A percentile compares a stretch with the other conserved stretches of the same genome.
Evolutionary conservation across 2,329 filamentous ascomycete genomes (phyloP).

Genomic region (Alternaria angustiovoidea): DNA sequence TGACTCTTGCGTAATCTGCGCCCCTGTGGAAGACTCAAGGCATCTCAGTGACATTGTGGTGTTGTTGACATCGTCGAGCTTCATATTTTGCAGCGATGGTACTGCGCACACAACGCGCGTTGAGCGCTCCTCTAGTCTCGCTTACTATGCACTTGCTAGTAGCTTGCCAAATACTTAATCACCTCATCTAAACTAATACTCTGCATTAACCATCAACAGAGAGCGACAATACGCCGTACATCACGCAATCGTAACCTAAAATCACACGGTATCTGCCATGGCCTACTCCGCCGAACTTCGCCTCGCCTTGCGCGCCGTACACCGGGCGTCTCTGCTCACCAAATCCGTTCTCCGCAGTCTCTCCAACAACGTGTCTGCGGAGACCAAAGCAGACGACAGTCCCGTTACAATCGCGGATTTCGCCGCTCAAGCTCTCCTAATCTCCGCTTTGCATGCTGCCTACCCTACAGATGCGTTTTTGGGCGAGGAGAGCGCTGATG

Average conservation of each 20-base stretch:
- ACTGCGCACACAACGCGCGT: not conserved
- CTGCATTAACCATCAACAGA: slow-evolving; percentile 13
- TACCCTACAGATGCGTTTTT: slow-evolving; percentile 67
- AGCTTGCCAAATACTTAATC: slow-evolving; percentile 11
- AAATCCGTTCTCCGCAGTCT: slow-evolving; percentile 61
- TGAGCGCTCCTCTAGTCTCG: slow-evolving; percentile 16
- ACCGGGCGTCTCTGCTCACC: slow-evolving; percentile 65
- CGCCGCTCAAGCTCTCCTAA: slow-evolving; percentile 69
- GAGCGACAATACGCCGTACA: slow-evolving; percentile 12
- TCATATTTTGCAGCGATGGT: slow-evolving; percentile 2
- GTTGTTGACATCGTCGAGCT: slow-evolving; percentile 2
- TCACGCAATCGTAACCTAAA: slow-evolving; percentile 7
- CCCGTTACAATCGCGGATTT: slow-evolving; percentile 72
- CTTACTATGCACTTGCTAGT: slow-evolving; percentile 24
- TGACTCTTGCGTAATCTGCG: slow-evolving; percentile 3
- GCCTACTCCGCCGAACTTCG: slow-evolving; percentile 41
- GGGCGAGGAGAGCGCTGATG: slow-evolving; percentile 67
- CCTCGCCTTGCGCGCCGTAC: slow-evolving; percentile 55
- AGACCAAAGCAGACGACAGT: slow-evolving; percentile 66
- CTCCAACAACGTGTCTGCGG: slow-evolving; percentile 56
- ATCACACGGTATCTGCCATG: slow-evolving; percentile 8
- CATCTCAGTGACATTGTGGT: not conserved
- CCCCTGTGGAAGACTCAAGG: not conserved
- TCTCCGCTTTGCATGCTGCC: slow-evolving; percentile 61
- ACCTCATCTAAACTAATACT: slow-evolving; percentile 24